These are phyloP conservation scores for Clarireedia paspali DNA, from an alignment of 2,329 filamentous ascomycete species.

Conservation along the genomic window DNA sequence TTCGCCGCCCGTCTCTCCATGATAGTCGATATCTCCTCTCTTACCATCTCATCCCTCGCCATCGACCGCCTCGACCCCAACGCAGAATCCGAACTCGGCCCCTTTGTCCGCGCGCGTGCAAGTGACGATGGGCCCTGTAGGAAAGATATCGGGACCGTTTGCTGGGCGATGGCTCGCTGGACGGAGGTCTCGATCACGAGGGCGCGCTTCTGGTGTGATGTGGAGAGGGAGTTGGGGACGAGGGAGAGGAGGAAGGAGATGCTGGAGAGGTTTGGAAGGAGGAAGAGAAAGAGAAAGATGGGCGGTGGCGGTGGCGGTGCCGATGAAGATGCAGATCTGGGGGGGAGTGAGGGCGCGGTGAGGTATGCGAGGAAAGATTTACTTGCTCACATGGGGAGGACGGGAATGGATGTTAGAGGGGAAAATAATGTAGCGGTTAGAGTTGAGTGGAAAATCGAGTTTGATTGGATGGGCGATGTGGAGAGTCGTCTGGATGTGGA, in stretches of 20 bases:
- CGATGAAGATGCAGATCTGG: conserved; percentile 26
- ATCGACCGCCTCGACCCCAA: conserved; percentile 49
- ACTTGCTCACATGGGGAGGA: conserved; percentile 45
- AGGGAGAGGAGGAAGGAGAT: conserved; percentile 25
- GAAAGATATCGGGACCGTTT: conserved; percentile 50
- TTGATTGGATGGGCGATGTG: conserved; percentile 69
- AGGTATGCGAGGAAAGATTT: conserved; percentile 38
- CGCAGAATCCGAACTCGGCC: conserved; percentile 49
- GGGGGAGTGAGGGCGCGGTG: conserved; percentile 4
- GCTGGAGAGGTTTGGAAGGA: conserved; percentile 11
- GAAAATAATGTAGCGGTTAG: conserved; percentile 29
- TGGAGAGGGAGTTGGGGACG: conserved; percentile 41
- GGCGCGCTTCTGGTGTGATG: conserved; percentile 53
- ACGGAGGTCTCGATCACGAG: conserved; percentile 51
- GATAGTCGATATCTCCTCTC: conserved; percentile 45
- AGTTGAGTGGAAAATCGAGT: conserved; percentile 55
- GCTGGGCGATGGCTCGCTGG: conserved; percentile 65
- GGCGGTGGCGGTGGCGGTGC: conserved; percentile 27
- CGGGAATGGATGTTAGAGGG: conserved; percentile 32
- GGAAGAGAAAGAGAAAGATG: conserved; percentile 20
- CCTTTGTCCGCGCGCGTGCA: conserved; percentile 35
- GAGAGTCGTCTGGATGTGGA: conserved; percentile 48
- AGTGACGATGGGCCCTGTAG: conserved; percentile 37
- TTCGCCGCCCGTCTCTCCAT: conserved; percentile 52
- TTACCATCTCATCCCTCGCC: conserved; percentile 43